Evolutionary conservation across 768 basidiomycete genomes (phyloP), one percentile per base, ranked within the genome.

Genomic region (Tylopilus subfusipes): DNA sequence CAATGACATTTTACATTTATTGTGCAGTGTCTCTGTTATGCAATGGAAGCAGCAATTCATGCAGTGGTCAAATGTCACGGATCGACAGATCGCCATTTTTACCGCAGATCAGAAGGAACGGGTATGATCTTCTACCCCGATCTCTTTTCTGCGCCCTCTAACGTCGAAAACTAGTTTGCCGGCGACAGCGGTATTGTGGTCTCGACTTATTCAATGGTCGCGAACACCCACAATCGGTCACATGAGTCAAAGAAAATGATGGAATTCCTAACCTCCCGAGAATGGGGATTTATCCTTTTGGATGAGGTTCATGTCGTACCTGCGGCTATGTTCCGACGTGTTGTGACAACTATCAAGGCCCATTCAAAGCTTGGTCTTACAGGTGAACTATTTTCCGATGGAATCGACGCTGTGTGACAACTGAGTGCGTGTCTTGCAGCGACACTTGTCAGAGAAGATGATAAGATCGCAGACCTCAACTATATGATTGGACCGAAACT

Each of bases 171-270:
- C 2, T 62, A 98, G 93, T 99, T 99, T 73, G 86, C 89, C 9
- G 95, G 95, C 21, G 94, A 96, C 42, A 93, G 96, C 58, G 97
- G 97, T 33, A 98, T 99, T 58, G 95, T 99, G 30, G 89, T 99
- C 24, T 98, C 96, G 30, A 98, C 97, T 12, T 99, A 99, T 70
- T 98, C 96, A 5, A 99, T 99, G 97, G 95, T 99, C 48, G 96
- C 97, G 29, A 98, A 98, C 69, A 97, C 93, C 3, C 91, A 94
- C 65, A 97, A 98, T 69, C 84, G 97, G 60, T 97, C 97, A n/a
- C 93, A 98, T 68, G 94, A 96, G 67, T 91, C 97, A 18, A 94
- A 97, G 76, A 97, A 98, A 77, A 98, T 98, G 92, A 99, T 99
- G 97, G 95, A 99, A 61, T 99, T 98, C 67, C 72, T 99, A 42